Evolutionary conservation across 441 rosid species (phyloP), one percentile per base, ranked within the genome.

Genomic region (Gossypium trilobum): DNA sequence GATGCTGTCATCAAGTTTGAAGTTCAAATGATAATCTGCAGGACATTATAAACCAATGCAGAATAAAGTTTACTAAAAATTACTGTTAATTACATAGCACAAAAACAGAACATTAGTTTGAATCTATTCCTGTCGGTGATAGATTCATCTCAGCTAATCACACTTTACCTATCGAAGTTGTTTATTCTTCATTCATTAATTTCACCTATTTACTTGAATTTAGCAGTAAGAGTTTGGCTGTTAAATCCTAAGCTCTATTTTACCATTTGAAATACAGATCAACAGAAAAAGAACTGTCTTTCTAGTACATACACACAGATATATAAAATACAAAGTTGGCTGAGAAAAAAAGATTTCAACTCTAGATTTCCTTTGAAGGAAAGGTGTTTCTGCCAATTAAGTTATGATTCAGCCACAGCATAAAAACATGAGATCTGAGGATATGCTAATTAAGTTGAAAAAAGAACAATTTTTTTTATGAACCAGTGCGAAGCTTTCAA

Each of bases 1-100:
- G 48, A 59, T 60, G 58, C 78, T 73, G 29, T 60, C 68, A 75
- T 80, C 80, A 55, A 84, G 72, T 70, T 72, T 44, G 54, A 73
- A 57, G 64, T 54, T 56, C 64, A 59, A 63, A 64, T 5, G 65
- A 68, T 31, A 46, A 70, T 60, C 75, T 17, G 52, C 73, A 46
- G 9, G 63, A 63, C 64, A 60, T 68, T 0, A 58, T 8, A 36
- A 0, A 66, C 16, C 74, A 25, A 20, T 52, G 56, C 68, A 20
- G 59, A 71, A 72, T 42, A 19, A 8, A 13, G 51, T 4, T 51
- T 17, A 14, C 3, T 1, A 14, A 67, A 71, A 4, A 46, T 42
- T 8, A 42, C 10, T 17, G 48, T 16, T 27, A 60, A 42, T n/a
- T 36, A 19, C 36, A 36, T 7, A 31, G n/a, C 23, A 14, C 54